phyloP scores from a whole-genome alignment of 352 stramenopile species.

The Pythium sukuiense region DNA sequence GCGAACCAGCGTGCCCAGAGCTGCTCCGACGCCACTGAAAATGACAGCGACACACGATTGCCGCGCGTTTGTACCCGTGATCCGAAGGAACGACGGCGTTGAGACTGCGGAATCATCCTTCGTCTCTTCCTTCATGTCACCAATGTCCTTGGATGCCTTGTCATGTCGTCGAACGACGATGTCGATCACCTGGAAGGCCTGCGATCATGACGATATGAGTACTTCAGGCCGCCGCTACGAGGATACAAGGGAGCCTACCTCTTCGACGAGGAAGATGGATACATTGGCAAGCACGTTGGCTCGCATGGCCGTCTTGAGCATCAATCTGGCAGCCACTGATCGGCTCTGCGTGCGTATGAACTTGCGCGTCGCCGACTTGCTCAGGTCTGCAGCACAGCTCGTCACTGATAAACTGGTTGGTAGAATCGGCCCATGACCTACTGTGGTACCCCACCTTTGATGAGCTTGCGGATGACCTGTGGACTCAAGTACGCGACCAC shows the following conservation, averaged over 20 bases:
- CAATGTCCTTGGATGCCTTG: constrained; percentile 33
- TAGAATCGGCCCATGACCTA: neutral
- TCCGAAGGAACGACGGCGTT: constrained; percentile 36
- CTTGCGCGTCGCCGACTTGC: constrained; percentile 76
- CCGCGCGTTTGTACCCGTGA: constrained; percentile 57
- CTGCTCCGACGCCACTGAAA: constrained; percentile 62
- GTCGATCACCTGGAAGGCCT: constrained; percentile 67
- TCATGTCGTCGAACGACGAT: constrained; percentile 63
- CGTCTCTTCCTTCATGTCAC: constrained; percentile 19
- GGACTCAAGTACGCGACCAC: constrained; percentile 49
- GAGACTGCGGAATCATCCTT: constrained; percentile 4
- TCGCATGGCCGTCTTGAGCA: constrained; percentile 82
- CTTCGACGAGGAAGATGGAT: constrained; percentile 85
- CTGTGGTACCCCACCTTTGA: constrained; percentile 53
- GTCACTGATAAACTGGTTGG: too few relatives aligned
- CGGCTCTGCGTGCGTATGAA: constrained; percentile 65
- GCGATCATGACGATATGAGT: constrained; percentile 6
- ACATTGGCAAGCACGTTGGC: constrained; percentile 69
- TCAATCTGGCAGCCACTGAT: constrained; percentile 45
- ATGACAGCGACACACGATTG: constrained; percentile 65
- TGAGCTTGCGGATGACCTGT: constrained; percentile 67
- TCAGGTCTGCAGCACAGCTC: constrained; percentile 42
- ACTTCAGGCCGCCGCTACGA: neutral
- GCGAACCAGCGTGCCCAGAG: constrained; percentile 65
- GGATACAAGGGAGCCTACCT: constrained; percentile 33